Percentiles rank a stretch among this genome's conserved stretches.
Conservation (phyloP, 2,329 filamentous ascomycete genomes). For the Xylaria sp. region DNA sequence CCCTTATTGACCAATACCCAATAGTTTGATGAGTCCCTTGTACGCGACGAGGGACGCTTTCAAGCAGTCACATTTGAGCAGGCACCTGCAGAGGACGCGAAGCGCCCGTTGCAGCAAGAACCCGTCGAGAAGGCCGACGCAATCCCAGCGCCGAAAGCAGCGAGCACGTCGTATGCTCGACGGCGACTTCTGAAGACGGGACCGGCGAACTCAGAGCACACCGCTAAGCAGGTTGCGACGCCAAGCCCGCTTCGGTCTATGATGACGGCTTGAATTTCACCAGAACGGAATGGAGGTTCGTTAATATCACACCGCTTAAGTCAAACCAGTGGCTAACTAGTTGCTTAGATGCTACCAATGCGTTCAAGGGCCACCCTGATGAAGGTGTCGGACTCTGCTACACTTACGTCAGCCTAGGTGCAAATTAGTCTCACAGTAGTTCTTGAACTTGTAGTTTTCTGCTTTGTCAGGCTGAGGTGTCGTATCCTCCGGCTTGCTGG, state of each 20-base stretch:
- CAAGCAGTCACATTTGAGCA: slow-evolving; percentile 63
- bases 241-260: slow-evolving; percentile 76
- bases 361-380: slow-evolving; percentile 18
- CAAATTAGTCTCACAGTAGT: slow-evolving; percentile 27
- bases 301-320: background rate
- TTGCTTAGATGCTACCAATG: slow-evolving; percentile 23
- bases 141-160: slow-evolving; percentile 45
- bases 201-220: slow-evolving; percentile 57
- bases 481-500: slow-evolving; percentile 23
- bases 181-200: slow-evolving; percentile 60
- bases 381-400: slow-evolving; percentile 6
- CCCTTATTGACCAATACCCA: slow-evolving; percentile 79
- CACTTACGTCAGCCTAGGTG: slow-evolving; percentile 6
- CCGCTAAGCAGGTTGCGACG: slow-evolving; percentile 62
- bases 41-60: slow-evolving; percentile 84
- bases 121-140: slow-evolving; percentile 51
- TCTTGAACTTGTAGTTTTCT: slow-evolving; percentile 39
- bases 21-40: slow-evolving; percentile 75
- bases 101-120: slow-evolving; percentile 55
- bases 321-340: slow-evolving; percentile 14
- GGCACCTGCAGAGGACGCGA: slow-evolving; percentile 52
- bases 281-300: slow-evolving; percentile 47
- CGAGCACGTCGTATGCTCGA: slow-evolving; percentile 52
- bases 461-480: slow-evolving; percentile 36
- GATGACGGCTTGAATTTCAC: slow-evolving; percentile 65